Base-by-base conservation (phyloP, 192 early-diverging fungal genomes). In the Irineochytrium annulatum region DNA sequence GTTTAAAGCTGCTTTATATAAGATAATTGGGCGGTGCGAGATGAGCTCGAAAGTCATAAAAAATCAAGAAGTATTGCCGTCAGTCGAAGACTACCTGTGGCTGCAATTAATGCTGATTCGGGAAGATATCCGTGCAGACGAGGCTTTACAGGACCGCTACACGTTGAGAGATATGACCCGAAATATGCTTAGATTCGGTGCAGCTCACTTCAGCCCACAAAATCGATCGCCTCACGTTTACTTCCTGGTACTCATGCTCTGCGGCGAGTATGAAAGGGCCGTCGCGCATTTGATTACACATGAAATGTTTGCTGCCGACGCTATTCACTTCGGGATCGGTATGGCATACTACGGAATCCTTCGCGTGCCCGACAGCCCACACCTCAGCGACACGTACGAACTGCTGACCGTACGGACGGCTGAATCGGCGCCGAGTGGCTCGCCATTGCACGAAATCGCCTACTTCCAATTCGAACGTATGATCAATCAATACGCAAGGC, bases 71-170 rank as follows among this genome's bases (percentile, higher is more conserved):
- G 89, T 92, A 0, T 79, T 89, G 16, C 79, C 80, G 35, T 80
- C 91, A 6, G 87, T 85, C 1, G 92, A 99, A 66, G 95, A 99
- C 58, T 98, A 91, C 67, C 62, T 98, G 34, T 99, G 97, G 97
- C 56, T 93, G 4, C 86, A 90, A 70, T 76, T 95, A 34, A 81
- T 81, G 62, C 76, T 92, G 30, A 68, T 90, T 13, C 75, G 79
- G n/a, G 90, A 93, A 57, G 62, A 66, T 8, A 56, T 52, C 4
- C 41, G 34, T 19, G 54, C 48, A n/a, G 59, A 55, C 22, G 69
- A 69, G 13, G 37, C 67, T 37, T 27, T 60, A 14, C 65, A 77
- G 41, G 89, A 91, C 45, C 68, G 73, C 11, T 87, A 83, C 67
- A 77, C 81, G 16, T 75, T 96, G 19, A 65, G 70, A 0, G 84